Evolutionary conservation across 305 asterid species (phyloP).

Genomic region (Fraxinus sp.): DNA sequence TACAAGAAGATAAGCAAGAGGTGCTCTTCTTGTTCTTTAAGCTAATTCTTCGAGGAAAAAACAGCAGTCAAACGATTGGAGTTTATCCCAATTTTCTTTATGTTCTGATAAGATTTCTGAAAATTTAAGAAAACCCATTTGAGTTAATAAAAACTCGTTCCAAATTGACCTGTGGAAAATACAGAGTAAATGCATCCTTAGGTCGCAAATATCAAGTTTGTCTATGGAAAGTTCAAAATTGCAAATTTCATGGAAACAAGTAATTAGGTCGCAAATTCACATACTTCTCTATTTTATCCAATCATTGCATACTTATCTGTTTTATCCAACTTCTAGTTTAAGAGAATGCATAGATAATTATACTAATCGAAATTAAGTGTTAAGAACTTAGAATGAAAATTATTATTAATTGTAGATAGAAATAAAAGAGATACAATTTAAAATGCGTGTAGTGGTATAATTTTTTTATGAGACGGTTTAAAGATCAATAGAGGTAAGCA

Average conservation of each 20-base stretch:
- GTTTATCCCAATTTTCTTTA: neutral
- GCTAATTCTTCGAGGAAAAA: neutral
- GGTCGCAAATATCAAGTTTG: too few species aligned
- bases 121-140: constrained; percentile 16
- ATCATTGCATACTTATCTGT: neutral
- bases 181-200: neutral
- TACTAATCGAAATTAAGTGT: neutral
- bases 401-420: too few species aligned
- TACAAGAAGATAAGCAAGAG: neutral
- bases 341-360: neutral
- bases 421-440: too few species aligned
- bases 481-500: too few species aligned
- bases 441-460: too few species aligned
- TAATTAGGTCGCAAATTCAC: neutral
- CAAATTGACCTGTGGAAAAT: neutral
- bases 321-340: neutral
- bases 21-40: neutral
- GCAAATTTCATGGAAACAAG: neutral
- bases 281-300: neutral
- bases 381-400: neutral
- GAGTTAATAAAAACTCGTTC: neutral
- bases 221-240: neutral
- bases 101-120: constrained; percentile 27
- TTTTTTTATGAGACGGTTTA: too few species aligned
- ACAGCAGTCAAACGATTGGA: neutral